phyloP scores from a whole-genome alignment of 1,284 basidiomycete species.

The Xerocomus minutiporus region DNA sequence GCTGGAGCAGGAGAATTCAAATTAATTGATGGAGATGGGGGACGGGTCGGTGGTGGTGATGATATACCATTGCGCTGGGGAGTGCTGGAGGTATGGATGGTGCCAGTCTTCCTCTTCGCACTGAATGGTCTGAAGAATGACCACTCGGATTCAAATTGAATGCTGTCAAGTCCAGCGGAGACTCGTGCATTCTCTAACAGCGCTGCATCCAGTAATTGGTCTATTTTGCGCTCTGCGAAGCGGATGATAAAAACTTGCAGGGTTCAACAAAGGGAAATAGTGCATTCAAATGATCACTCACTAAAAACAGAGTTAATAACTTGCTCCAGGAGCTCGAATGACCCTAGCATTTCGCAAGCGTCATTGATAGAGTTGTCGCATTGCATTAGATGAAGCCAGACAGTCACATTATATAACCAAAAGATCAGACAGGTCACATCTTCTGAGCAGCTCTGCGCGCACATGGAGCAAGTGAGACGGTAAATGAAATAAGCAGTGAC shows the following conservation, averaged over 20 bases:
- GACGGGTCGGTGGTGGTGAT: constrained; percentile 38
- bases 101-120: constrained; percentile 55
- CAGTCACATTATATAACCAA: constrained; percentile 90
- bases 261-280: constrained; percentile 7
- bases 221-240: constrained; percentile 85
- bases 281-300: constrained; percentile 33
- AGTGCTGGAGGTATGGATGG: constrained; percentile 31
- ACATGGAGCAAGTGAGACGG: constrained; percentile 9
- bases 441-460: constrained; percentile 67
- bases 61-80: constrained; percentile 36
- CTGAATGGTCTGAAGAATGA: constrained; percentile 80
- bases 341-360: constrained; percentile 75
- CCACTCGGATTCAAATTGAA: constrained; percentile 97
- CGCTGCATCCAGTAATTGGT: constrained; percentile 78
- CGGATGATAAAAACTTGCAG: constrained; percentile 88
- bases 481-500: constrained; percentile 30
- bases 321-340: constrained; percentile 79
- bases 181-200: constrained; percentile 82
- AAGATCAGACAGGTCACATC: constrained; percentile 86
- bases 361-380: constrained; percentile 74
- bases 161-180: constrained; percentile 72
- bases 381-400: constrained; percentile 87
- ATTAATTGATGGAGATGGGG: constrained; percentile 45
- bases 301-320: constrained; percentile 93
- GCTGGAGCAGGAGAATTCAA: constrained; percentile 35